Base-by-base conservation (phyloP, 2,329 filamentous ascomycete genomes). In the Penicillium sp. region DNA sequence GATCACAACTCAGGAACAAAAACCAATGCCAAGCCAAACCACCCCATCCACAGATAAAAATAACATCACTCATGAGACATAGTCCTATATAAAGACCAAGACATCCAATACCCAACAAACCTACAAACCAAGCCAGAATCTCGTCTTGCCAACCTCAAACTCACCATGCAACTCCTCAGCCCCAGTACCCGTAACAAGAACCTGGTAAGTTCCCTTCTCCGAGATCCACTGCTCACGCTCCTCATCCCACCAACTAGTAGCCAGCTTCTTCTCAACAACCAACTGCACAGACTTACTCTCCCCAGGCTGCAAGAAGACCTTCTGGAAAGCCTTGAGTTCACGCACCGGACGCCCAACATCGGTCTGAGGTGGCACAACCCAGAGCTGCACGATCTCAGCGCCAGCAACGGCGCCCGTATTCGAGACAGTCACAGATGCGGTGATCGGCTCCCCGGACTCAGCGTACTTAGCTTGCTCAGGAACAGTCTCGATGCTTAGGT, bases 191-290 rank as follows among this genome's bases (percentile, higher is more conserved):
- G 74, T 87, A 2, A 89, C 81, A 50, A 85, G 71, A 14, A 90
- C 78, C 53, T 81, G 80, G 67, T 90, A 90, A 44, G 76, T 75
- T 29, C 87, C 88, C 66, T 79, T 79, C 73, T 89, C 86, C 1
- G 81, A 81, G 18, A 82, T 80, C 87, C 87, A 91, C 63, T 83
- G 76, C 51, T 81, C 77, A 11, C 82, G 76, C 58, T 82, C 79
- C 74, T 91, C 88, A 61, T 90, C 86, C 78, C 85, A 91, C 73
- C 86, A 91, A 50, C 83, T 83, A 0, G 84, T 81, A 0, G 83
- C 84, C 51, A 88, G 85, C 72, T 88, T 89, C 64, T 81, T 81
- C 56, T 81, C 69, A n/a, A 75, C 67, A 4, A 75, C 72, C 7
- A 91, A 76, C n/a, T 78, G 74, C 2, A 85, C 82, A 7, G 62